These are phyloP conservation scores for Rhodotorula graminis DNA, from an alignment of 768 basidiomycete genomes.

Conservation along the genomic window DNA sequence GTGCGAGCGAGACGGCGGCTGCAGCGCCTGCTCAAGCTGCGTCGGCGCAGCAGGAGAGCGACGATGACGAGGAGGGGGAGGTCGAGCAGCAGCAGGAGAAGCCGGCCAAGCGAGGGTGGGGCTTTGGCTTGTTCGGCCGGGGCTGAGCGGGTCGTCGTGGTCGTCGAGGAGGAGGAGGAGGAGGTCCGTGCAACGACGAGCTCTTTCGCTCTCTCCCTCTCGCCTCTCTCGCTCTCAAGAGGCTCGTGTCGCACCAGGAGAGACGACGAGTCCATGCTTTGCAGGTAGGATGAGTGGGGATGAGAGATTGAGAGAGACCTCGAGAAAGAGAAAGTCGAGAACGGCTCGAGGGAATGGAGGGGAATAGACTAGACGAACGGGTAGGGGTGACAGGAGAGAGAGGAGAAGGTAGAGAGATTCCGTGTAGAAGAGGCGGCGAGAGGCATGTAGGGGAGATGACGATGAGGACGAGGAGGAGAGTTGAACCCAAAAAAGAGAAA, in stretches of 20 bases:
- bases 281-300: background rate
- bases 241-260: too few species aligned
- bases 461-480: background rate
- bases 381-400: background rate
- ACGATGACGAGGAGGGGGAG: background rate
- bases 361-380: background rate
- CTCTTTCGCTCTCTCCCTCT: too few species aligned
- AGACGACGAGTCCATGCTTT: background rate
- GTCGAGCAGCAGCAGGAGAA: background rate
- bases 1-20: background rate
- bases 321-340: background rate
- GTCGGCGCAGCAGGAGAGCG: background rate
- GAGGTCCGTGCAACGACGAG: background rate
- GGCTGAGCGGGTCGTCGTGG: background rate
- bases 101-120: slow-evolving; percentile 23
- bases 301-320: background rate
- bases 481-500: background rate
- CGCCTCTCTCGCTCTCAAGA: too few species aligned
- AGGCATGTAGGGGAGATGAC: background rate
- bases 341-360: background rate
- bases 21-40: background rate
- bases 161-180: too few species aligned
- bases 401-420: background rate
- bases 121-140: slow-evolving; percentile 20
- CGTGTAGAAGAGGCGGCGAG: background rate